Conservation (phyloP, 2,329 filamentous ascomycete genomes). For the Alternaria atra region DNA sequence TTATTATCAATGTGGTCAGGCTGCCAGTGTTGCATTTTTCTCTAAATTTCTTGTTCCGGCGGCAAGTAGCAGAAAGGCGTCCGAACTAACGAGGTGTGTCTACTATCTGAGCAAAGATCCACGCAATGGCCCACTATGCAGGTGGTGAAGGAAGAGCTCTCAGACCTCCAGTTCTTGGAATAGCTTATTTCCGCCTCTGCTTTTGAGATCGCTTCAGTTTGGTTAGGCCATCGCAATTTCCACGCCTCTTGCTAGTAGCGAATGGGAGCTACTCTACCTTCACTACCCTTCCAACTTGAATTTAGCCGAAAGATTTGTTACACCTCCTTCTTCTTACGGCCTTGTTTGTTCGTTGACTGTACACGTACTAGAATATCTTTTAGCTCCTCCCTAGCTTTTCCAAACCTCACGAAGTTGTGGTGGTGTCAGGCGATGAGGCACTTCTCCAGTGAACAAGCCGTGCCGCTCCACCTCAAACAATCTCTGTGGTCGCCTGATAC, state of each 20-base stretch:
- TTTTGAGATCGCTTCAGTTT: background rate
- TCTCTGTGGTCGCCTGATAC: background rate
- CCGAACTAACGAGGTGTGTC: background rate
- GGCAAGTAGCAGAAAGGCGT: background rate
- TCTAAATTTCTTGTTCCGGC: background rate
- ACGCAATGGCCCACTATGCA: background rate
- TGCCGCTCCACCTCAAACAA: background rate
- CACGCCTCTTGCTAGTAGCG: background rate
- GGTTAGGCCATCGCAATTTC: constrained; percentile 1
- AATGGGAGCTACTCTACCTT: background rate
- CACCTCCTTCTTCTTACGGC: constrained; percentile 5
- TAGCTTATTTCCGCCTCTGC: background rate
- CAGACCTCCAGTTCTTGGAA: background rate
- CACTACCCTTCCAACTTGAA: background rate
- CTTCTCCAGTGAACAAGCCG: background rate
- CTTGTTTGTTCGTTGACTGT: background rate
- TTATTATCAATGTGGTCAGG: background rate
- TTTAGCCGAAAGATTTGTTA: constrained; percentile 1
- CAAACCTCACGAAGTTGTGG: background rate
- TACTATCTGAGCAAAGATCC: background rate
- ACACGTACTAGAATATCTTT: background rate
- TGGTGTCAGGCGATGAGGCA: constrained; percentile 3
- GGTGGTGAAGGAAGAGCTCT: background rate
- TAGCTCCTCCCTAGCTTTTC: background rate
- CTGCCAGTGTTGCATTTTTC: background rate